Base-by-base conservation (phyloP, 1,284 basidiomycete species). In the Athelia sp. region DNA sequence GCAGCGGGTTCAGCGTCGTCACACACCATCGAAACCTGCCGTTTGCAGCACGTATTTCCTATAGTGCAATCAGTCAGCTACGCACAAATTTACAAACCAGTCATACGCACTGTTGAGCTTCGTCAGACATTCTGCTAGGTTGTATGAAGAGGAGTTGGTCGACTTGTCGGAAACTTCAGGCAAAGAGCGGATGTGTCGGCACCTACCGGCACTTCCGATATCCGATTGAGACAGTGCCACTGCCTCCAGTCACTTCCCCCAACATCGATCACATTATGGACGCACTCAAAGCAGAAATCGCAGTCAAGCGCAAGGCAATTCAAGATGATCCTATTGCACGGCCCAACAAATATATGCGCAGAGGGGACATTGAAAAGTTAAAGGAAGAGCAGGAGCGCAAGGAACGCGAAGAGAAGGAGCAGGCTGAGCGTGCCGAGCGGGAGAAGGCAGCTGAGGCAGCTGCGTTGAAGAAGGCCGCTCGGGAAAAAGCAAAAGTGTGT, bases 41-140 rank as follows among this genome's bases (percentile, higher is more conserved):
- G 91, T 94, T 69, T 90, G 86, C 54, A 93, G 79, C 55, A 86
- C 76, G 70, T 83, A 90, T 78, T 89, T 89, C 72, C 89, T 90
- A 55, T 4, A 52, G 53, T 54, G 52, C 49, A 38, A 51, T 50
- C 24, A 58, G 44, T 48, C 52, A 49, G 29, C 42, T 46, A 2
- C 54, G 46, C 21, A 49, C 50, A 45, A 53, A 31, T 47, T 24
- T 8, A 46, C 22, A n/a, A 51, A 35, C 22, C 14, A 24, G 17
- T n/a, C 32, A 17, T n/a, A 57, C 60, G 46, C 50, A 85, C 84
- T 81, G 85, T 50, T 78, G 64, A 65, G 61, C 53, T 50, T 69
- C 68, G 54, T 72, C 67, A 67, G 87, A 84, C 86, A 88, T 87
- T 64, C 63, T 67, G 58, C 58, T 56, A 54, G 55, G 59, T 61